Percentiles rank a stretch among this genome's conserved stretches.
Conservation (phyloP, 371 early-diverging fungal genomes). For the Mortierella sp. region DNA sequence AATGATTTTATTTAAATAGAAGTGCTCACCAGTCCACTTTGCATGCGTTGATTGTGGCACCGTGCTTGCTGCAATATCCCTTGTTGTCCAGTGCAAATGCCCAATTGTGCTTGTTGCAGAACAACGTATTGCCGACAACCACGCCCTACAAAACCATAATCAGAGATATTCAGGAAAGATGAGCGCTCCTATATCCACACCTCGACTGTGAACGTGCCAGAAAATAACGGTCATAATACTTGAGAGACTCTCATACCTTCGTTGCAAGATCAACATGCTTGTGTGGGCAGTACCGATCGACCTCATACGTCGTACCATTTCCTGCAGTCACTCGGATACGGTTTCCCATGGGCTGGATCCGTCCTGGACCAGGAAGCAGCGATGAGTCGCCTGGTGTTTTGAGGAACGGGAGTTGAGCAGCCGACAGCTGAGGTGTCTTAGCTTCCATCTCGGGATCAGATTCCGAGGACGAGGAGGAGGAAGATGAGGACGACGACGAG, state of each 20-base stretch:
- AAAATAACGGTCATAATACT: no score
- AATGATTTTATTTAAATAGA: background rate
- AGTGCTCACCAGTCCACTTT: constrained; percentile 69
- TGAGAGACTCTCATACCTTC: constrained; percentile 54
- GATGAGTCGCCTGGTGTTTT: constrained; percentile 29
- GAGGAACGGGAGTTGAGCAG: constrained; percentile 17
- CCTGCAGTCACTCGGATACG: constrained; percentile 67
- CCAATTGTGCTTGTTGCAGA: constrained; percentile 79
- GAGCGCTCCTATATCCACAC: background rate
- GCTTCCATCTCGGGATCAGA: constrained; percentile 37
- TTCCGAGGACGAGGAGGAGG: constrained; percentile 36
- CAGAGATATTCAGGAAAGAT: background rate
- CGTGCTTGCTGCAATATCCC: constrained; percentile 60
- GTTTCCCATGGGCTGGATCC: constrained; percentile 57
- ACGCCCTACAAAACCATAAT: constrained; percentile 58
- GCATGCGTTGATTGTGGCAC: constrained; percentile 67
- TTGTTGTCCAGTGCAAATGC: constrained; percentile 62
- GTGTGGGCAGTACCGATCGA: constrained; percentile 77
- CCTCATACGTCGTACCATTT: constrained; percentile 69
- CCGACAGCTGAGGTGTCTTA: constrained; percentile 16
- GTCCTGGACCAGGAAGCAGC: constrained; percentile 46
- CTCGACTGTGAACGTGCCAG: no score
- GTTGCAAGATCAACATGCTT: constrained; percentile 72
- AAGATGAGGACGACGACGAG: constrained; percentile 36
- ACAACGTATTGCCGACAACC: constrained; percentile 66